Conservation (phyloP, 2,329 filamentous ascomycete genomes). For the Trichoderma sp. region DNA sequence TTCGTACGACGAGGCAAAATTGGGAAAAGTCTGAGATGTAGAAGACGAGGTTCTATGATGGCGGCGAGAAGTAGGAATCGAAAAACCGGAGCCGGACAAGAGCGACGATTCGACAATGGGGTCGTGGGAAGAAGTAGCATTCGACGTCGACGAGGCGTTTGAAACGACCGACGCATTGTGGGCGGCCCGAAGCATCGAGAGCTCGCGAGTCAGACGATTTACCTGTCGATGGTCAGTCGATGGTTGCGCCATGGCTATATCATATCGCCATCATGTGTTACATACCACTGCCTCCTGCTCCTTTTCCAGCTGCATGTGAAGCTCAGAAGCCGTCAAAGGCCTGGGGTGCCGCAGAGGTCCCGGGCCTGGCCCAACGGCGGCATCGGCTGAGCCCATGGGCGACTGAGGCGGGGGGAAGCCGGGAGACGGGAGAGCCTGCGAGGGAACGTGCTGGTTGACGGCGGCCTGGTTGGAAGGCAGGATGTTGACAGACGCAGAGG, state of each 20-base stretch:
- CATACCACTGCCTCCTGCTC: conserved; percentile 90
- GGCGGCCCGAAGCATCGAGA: conserved; percentile 73
- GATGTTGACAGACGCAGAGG: conserved; percentile 50
- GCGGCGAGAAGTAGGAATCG: conserved; percentile 52
- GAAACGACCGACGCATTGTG: conserved; percentile 66
- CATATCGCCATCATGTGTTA: conserved; percentile 17
- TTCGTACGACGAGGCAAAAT: conserved; percentile 37
- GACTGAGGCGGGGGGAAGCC: conserved; percentile 22
- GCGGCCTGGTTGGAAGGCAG: conserved; percentile 55
- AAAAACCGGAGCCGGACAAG: conserved; percentile 56
- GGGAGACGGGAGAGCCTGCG: conserved; percentile 33
- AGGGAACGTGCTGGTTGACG: conserved; percentile 40
- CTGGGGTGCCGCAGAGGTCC: conserved; percentile 82
- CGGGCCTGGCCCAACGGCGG: conserved; percentile 49
- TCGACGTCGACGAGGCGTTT: conserved; percentile 61
- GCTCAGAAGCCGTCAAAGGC: conserved; percentile 81
- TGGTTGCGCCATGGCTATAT: background rate
- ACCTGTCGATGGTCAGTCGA: conserved; percentile 53
- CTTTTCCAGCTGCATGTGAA: conserved; percentile 87
- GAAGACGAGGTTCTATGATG: conserved; percentile 60
- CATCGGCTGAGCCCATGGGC: conserved; percentile 31
- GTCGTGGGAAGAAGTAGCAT: conserved; percentile 51
- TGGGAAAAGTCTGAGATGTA: conserved; percentile 50
- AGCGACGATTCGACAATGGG: conserved; percentile 49
- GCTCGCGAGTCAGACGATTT: conserved; percentile 87